Base-by-base conservation (phyloP, 352 stramenopile species). In the Pythium rishiriense region DNA sequence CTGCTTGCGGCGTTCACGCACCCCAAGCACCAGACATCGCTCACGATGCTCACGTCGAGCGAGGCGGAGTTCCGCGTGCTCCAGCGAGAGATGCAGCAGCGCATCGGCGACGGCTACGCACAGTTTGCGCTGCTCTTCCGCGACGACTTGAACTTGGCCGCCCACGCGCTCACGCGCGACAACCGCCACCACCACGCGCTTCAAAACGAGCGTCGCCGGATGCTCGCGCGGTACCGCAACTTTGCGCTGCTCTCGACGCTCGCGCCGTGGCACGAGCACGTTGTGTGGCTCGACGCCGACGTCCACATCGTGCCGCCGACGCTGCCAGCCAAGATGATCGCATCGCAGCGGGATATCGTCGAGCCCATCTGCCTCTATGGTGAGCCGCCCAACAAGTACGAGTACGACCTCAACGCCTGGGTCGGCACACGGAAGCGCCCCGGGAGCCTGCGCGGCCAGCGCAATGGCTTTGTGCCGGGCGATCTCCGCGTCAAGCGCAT, bases 151-250 rank as follows among this genome's bases (percentile, higher is more conserved):
- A 31, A 50, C 1, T 41, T 58, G 5, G 39, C 28, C 1, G 42
- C 11, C 11, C 47, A 54, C 6, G 47, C 22, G 2, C 45, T 64
- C 14, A 70, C 49, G 7, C 65, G 76, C 0, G n/a, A 29, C 3
- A 76, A 75, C 29, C 74, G 74, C 17, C 65, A 85, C 21, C 37
- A 63, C 9, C 46, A 66, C 33, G 0, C 22, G 3, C 35, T 81
- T 6, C 77, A 85, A 24, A 54, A 22, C 17, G 49, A 26, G 15
- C 63, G 77, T 35, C 63, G 77, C 14, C 68, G 74, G 7, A 85
- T 79, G 66, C 19, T 83, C 19, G 69, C 72, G 49, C 70, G 77
- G 21, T 83, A 83, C 43, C 72, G 77, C 11, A 85, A 85, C 58
- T 76, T 69, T 21, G 69, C 71, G 21, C 50, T 83, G 26, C 46